Evolutionary conservation across 106 monocot species (phyloP), one percentile per base, ranked within the genome.

Genomic region (Acanthochlamys bracteata): DNA sequence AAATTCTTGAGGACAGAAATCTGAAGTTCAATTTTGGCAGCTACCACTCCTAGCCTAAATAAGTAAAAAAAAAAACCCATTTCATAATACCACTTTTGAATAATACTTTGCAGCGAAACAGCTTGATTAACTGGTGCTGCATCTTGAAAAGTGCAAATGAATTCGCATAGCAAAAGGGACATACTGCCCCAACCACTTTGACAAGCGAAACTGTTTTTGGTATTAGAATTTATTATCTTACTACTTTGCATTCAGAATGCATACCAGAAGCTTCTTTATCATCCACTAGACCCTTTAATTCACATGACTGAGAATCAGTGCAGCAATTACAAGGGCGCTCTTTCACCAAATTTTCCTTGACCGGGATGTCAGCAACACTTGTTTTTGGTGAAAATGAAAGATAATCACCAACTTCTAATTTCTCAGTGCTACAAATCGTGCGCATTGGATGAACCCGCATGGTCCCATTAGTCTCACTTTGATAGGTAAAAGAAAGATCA

Each of bases 181-280:
- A 33, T 33, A 33, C 33, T 33, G 33, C 33, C 33, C 33, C 33
- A 33, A 6, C 33, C 33, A 33, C 33, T 33, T 6, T 33, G 6
- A 33, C 33, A 6, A 33, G 33, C 33, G 6, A 33, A 33, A 33
- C 33, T 3, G 1, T 8, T 15, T 51, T 51, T 8, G 3, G 4
- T 4, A 15, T 51, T 13, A 15, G n/a, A 15, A 15, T 51, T 15
- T 51, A 51, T 51, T 19, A 51, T 51, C 51, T 51, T 51, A 9
- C n/a, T 51, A 19, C 1, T 2, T 51, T 19, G n/a, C n/a, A 19
- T 51, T 19, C 13, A 51, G 51, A 51, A 51, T 51, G 2, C 51
- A 9, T 51, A 19, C 51, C 51, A 40, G 61, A 61, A 40, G 41
- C 16, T 39, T 61, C 61, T 15, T 61, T 61, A 6, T 61, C 61